Evolutionary conservation across 768 basidiomycete genomes (phyloP).

Genomic region (Hysterangium stoloniferum): DNA sequence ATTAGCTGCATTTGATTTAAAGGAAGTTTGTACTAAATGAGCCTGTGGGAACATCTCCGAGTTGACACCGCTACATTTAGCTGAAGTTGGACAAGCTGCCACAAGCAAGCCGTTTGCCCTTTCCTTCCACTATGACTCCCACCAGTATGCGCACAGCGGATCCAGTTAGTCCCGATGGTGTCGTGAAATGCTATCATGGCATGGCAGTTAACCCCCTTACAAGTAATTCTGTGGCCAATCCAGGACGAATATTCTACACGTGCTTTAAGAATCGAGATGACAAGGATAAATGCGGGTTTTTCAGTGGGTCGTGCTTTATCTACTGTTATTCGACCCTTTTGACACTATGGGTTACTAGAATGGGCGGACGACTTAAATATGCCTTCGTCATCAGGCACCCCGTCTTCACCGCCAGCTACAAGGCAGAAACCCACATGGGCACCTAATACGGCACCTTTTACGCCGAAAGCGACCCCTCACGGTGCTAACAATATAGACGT

Average conservation of each 20-base stretch:
- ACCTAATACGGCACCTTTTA: neutral
- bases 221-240: neutral
- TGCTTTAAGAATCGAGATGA: constrained; percentile 1
- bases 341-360: neutral
- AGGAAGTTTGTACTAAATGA: too few species aligned
- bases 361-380: neutral
- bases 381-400: neutral
- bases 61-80: too few species aligned
- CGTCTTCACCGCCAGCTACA: too few species aligned
- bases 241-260: constrained; percentile 1
- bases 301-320: constrained; percentile 1
- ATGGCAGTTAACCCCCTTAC: neutral
- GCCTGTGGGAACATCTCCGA: too few species aligned
- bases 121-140: too few species aligned
- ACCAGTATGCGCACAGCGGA: neutral
- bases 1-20: too few species aligned
- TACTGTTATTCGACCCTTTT: neutral
- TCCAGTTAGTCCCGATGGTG: neutral
- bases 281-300: constrained; percentile 1
- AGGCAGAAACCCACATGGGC: too few species aligned
- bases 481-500: neutral
- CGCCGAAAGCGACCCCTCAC: too few species aligned
- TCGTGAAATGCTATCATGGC: neutral
- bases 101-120: too few species aligned
- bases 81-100: too few species aligned